These are phyloP conservation scores for Colletotrichum magnum DNA, from an alignment of 2,329 filamentous ascomycete species.

Conservation along the genomic window DNA sequence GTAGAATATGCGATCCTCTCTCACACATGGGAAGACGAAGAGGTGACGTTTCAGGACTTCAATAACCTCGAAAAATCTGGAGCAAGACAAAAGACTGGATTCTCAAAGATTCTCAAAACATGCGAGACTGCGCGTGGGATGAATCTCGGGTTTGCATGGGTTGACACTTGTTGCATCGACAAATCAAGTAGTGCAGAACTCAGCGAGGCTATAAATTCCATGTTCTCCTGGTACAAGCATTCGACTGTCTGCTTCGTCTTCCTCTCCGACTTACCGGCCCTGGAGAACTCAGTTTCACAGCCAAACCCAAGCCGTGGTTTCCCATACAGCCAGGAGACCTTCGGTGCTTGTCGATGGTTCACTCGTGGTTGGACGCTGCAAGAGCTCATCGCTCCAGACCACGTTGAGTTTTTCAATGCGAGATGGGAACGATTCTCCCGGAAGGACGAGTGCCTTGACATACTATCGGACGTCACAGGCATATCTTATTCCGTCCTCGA, in stretches of 20 bases:
- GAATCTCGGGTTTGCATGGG: conserved; percentile 40
- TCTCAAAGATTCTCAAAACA: conserved; percentile 26
- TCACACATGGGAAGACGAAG: conserved; percentile 45
- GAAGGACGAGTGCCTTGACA: background rate
- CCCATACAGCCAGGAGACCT: background rate
- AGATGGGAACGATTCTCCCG: background rate
- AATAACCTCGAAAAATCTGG: background rate
- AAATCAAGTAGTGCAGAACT: conserved; percentile 44
- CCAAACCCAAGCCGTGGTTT: background rate
- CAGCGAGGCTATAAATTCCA: conserved; percentile 39
- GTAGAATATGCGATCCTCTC: conserved; percentile 44
- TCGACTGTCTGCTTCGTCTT: conserved; percentile 41
- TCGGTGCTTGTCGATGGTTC: background rate
- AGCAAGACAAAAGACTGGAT: conserved; percentile 16
- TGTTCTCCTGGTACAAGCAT: conserved; percentile 42
- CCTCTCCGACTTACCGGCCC: conserved; percentile 9
- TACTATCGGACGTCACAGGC: background rate
- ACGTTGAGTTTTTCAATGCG: background rate
- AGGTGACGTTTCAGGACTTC: conserved; percentile 43
- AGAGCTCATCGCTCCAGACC: background rate
- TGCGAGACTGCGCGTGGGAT: conserved; percentile 20
- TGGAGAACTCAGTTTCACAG: background rate
- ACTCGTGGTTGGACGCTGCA: conserved; percentile 5
- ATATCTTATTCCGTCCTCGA: background rate
- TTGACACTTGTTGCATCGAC: conserved; percentile 46